Base-by-base conservation (phyloP, 306 rosid genomes). In the Cicer cuneatum region DNA sequence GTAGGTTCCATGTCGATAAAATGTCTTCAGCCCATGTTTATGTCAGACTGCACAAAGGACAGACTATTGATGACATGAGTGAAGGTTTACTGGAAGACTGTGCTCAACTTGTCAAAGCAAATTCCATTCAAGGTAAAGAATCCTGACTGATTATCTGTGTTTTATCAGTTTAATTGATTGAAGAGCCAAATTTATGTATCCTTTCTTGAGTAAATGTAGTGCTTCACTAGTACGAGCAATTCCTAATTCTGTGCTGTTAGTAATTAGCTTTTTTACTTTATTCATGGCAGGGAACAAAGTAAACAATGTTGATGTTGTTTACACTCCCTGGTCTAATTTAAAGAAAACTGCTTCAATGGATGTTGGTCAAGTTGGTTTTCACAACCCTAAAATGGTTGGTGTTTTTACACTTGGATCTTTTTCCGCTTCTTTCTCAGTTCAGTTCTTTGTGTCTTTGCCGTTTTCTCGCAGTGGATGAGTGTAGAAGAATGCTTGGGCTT, bases 11-110 rank as follows among this genome's bases (percentile, higher is more conserved):
- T 73, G 98, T 93, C 48, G 98, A 93, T 76, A 93, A 93, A 75
- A 93, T 93, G 97, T 93, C 98, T 40, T 93, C 98, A 7, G 98
- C 98, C 45, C 98, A 93, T 86, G 98, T 93, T 39, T 93, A 93
- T 85, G 82, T 93, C 8, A 87, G 98, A 79, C 85, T 93, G 82
- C 98, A 89, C 56, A 91, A 47, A 71, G 97, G 98, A 47, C 98
- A 91, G 89, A 86, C 94, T 71, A 84, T 93, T 76, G 98, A 93
- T 81, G 89, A 80, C 80, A 88, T 91, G 46, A 93, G 90, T 43
- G 97, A 93, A 83, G 89, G 89, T 19, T 82, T 93, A 49, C 81
- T 93, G 83, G 98, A 93, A 84, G 98, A 93, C 63, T 93, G 98
- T 52, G 98, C 83, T 59, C 98, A 93, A 88, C 96, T 93, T 74